Base-by-base conservation (phyloP, 176 grass and related monocot species). In the Carex pumila region DNA sequence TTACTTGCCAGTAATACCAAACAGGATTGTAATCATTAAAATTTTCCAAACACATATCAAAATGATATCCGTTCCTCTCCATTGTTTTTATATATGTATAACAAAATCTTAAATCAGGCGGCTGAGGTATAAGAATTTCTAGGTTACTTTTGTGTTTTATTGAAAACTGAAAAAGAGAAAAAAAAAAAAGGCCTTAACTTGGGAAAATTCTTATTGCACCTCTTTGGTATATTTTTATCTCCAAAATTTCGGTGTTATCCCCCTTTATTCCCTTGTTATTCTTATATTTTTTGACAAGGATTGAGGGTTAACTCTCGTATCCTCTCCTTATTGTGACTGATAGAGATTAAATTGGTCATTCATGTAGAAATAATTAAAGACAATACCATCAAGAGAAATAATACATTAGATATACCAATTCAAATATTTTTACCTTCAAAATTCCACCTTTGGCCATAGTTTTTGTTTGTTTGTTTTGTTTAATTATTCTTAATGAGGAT, bases 401-500 rank as follows among this genome's bases (percentile, higher is more conserved):
- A 68, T 39, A 68, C 6, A 8, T 37, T 37, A 6, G 13, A 37
- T 36, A 37, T 39, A 7, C 34, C 61, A 67, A 67, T 32, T 68
- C 29, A 32, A 65, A n/a, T 70, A 21, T 47, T 72, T 47, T n/a
- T 18, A 49, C 7, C 69, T 21, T 72, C 69, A 72, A 17, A 36
- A 54, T 76, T 19, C 22, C 47, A 55, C 13, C 6, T 54, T 7
- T 76, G 12, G 21, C 2, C 30, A 31, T 41, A 70, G 55, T 29
- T 25, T 7, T 8, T 53, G 15, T 54, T 12, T n/a, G n/a, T 34
- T 34, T 34, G 0, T 25, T 25, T 31, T 54, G 21, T 76, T 49
- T 49, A 55, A 31, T 31, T 76, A 76, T 84, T 81, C 90, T 93
- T 98, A 92, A 87, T 87, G 73, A 87, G 84, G 82, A 41, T 85